A percentile compares a stretch with the other conserved stretches of the same genome.
These are phyloP conservation scores for Aspergillus olivimuriae DNA, from an alignment of 495 filamentous ascomycete genomes.

Conservation along the genomic window DNA sequence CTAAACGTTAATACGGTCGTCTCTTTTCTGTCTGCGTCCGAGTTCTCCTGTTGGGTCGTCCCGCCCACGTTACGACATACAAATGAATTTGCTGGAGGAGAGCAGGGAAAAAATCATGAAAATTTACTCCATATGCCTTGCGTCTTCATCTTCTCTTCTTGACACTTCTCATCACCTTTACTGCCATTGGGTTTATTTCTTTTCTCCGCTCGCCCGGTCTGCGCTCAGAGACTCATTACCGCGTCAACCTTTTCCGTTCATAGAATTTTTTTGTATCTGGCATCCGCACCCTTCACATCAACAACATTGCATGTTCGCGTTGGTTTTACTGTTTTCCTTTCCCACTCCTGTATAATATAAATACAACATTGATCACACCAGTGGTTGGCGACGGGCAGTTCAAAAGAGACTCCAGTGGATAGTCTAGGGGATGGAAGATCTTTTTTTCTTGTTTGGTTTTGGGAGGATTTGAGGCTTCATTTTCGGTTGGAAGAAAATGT, in stretches of 20 bases:
- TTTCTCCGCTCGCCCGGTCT: neutral
- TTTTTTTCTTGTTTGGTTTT: constrained; percentile 4
- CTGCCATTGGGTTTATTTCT: too few relatives aligned
- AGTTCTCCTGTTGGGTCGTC: constrained; percentile 8
- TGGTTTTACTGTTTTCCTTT: constrained; percentile 14
- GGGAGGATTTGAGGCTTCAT: constrained; percentile 9
- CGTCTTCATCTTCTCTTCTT: constrained; percentile 10
- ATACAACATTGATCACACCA: constrained; percentile 8
- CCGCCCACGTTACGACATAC: too few relatives aligned
- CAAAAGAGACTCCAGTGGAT: constrained; percentile 18
- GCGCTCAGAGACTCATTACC: neutral
- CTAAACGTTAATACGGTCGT: constrained; percentile 17
- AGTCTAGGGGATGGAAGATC: constrained; percentile 2
- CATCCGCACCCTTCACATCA: constrained; percentile 5
- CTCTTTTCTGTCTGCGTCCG: constrained; percentile 2
- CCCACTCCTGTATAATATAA: constrained; percentile 21
- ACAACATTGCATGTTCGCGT: constrained; percentile 9
- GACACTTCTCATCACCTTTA: neutral
- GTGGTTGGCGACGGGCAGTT: constrained; percentile 14
- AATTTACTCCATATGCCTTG: neutral
- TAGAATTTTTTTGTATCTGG: constrained; percentile 1
- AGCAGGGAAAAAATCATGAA: neutral
- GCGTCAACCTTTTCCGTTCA: neutral
- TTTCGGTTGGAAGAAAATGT: too few relatives aligned
- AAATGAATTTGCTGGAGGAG: constrained; percentile 1